phyloP scores from a whole-genome alignment of 192 early-diverging fungal genomes.

The Coemansia aciculifera region DNA sequence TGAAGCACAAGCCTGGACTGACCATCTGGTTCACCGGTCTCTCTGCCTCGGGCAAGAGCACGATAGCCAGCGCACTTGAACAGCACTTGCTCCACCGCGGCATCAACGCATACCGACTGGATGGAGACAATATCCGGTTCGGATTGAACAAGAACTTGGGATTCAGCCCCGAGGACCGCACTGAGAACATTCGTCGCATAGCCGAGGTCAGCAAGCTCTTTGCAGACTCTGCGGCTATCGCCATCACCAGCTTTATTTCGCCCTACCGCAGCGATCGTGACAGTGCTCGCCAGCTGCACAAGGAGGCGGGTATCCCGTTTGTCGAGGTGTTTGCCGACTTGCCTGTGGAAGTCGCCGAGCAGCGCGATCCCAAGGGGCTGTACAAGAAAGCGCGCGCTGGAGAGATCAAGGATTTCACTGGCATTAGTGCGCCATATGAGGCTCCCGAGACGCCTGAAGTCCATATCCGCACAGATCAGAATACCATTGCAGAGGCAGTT shows the following conservation, averaged over 20 bases:
- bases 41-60: conserved; percentile 93
- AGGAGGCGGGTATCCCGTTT: conserved; percentile 77
- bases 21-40: conserved; percentile 95
- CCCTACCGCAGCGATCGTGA: conserved; percentile 85
- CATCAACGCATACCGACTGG: conserved; percentile 83
- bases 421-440: conserved; percentile 91
- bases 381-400: conserved; percentile 95
- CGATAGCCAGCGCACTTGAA: conserved; percentile 87
- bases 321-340: conserved; percentile 88
- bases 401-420: conserved; percentile 96
- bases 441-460: conserved; percentile 80
- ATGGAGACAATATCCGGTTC: conserved; percentile 98
- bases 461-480: conserved; percentile 77
- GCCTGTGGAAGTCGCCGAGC: conserved; percentile 81
- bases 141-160: conserved; percentile 94
- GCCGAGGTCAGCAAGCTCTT: conserved; percentile 86
- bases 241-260: conserved; percentile 89
- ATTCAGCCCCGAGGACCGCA: conserved; percentile 86
- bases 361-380: conserved; percentile 92
- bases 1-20: conserved; percentile 64
- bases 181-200: conserved; percentile 95
- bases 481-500: conserved; percentile 59
- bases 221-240: conserved; percentile 78
- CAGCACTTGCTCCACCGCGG: conserved; percentile 77
- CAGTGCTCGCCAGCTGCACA: conserved; percentile 74